Percentiles rank a stretch among this genome's conserved stretches.
phyloP scores from a whole-genome alignment of 768 basidiomycete genomes.

The Russula virescens region DNA sequence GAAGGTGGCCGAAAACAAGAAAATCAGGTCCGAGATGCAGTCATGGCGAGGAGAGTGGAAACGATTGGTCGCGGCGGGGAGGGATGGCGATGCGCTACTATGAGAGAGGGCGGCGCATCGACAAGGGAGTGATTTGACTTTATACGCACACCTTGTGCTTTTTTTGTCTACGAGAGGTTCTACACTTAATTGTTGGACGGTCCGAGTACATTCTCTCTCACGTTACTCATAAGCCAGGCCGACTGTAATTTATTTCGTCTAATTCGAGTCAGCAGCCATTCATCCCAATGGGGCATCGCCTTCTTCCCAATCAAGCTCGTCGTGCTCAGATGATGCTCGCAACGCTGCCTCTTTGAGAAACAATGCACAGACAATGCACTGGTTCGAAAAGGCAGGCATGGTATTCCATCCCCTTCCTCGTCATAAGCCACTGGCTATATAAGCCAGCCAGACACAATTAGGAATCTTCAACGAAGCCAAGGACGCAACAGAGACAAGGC shows the following conservation, averaged over 20 bases:
- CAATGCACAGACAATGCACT: background rate
- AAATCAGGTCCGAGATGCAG: conserved; percentile 61
- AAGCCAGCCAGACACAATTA: conserved; percentile 10
- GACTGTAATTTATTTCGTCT: conserved; percentile 11
- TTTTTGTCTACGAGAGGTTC: background rate
- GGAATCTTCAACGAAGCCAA: conserved; percentile 4
- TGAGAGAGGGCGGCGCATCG: conserved; percentile 28
- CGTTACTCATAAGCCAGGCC: background rate
- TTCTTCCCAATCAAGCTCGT: conserved; percentile 2
- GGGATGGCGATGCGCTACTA: conserved; percentile 55
- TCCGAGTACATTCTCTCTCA: conserved; percentile 4
- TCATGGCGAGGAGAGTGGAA: conserved; percentile 81
- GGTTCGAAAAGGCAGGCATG: background rate
- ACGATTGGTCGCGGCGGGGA: conserved; percentile 57
- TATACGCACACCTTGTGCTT: background rate
- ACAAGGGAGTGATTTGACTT: conserved; percentile 6
- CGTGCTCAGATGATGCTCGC: no score
- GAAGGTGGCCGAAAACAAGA: conserved; percentile 51
- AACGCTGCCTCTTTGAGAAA: background rate
- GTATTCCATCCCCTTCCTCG: background rate
- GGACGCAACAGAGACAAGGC: background rate
- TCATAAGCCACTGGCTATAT: background rate
- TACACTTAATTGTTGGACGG: background rate
- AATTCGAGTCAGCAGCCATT: background rate
- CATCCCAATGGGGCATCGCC: background rate